Base-by-base conservation (phyloP, 2,329 filamentous ascomycete species). In the Fusarium nanum region DNA sequence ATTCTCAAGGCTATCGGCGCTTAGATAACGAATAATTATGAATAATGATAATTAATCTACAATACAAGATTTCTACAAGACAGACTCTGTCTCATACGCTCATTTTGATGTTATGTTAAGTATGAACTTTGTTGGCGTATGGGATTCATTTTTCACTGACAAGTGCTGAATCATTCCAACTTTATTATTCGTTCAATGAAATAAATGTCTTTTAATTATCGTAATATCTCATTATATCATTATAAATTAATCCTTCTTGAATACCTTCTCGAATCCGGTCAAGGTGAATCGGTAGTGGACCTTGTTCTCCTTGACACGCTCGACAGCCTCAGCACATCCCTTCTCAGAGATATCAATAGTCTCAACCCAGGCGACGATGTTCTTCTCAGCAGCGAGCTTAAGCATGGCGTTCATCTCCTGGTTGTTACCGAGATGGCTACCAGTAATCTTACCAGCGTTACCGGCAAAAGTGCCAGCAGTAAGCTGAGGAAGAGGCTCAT, bases 261-360 rank as follows among this genome's bases (percentile, higher is more conserved):
- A 93, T 0, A 83, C 87, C 82, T 91, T 88, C 73, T 92, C 88
- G 73, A 86, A 92, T 12, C 87, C 87, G 14, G 87, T 88, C 74
- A 94, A 78, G 1, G 91, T 92, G 74, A 93, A 90, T 42, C 92
- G 85, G 77, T 93, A 95, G 34, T 86, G 85, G 16, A 94, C 90
- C 77, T 92, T 87, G 72, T 91, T 91, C 68, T 88, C 88, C 76
- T 91, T 88, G 53, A 94, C 87, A 69, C 89, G 85, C 77, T 89
- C 85, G 20, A 93, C 87, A 0, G 89, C 92, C 81, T 93, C 85
- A 78, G 89, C 89, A 76, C 91, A 90, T 0, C 89, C 90, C 70
- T 88, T 84, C 76, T 89, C 90, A 10, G 86, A 87, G 53, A 93
- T 88, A 27, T 88, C 83, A n/a, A 92, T 82, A 27, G 87, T 83